Evolutionary conservation across 2,329 filamentous ascomycete genomes (phyloP), one percentile per base, ranked within the genome.

Genomic region (Nannizzia gypsea): DNA sequence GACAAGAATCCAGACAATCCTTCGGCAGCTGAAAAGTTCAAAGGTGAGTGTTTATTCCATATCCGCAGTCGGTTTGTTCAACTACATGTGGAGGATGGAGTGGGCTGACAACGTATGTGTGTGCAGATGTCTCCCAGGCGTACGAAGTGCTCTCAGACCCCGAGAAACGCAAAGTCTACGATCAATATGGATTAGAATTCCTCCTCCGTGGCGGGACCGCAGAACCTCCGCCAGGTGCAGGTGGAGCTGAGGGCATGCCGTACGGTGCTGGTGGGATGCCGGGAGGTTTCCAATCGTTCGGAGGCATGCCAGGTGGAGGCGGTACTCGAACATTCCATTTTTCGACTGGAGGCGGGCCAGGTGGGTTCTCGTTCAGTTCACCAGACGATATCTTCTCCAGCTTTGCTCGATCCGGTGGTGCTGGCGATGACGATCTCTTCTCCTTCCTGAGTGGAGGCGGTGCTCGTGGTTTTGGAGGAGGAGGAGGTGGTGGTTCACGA

Each of bases 141-240:
- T 99, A 96, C 78, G 93, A 99, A 77, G 95, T 99, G 67, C 85
- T 99, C 2, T 95, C 90, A 63, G 93, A 99, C 69, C 91, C 92
- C 62, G 91, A 97, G 72, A 99, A 97, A 77, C 87, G 93, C 69
- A 93, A 95, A 74, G 86, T 86, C 46, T 99, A 99, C 73, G 93
- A 99, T 72, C 86, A 92, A 71, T 96, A 86, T 74, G 93, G 93
- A 63, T 86, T 97, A 63, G 93, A 97, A 68, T 96, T 92, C 77
- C 81, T 99, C 57, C 80, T 95, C 34, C 86, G 87, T 56, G 91
- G 91, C 56, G 90, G 89, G 31, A 79, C 81, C 56, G 84, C 89
- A 36, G 83, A 87, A 8, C 77, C 81, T 31, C 82, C 86, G 6
- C 80, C 80, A 22, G 76, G 75, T 13, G 78, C 78, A 56, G 77